phyloP scores from a whole-genome alignment of 2,329 filamentous ascomycete species.

The Dothistroma pini region DNA sequence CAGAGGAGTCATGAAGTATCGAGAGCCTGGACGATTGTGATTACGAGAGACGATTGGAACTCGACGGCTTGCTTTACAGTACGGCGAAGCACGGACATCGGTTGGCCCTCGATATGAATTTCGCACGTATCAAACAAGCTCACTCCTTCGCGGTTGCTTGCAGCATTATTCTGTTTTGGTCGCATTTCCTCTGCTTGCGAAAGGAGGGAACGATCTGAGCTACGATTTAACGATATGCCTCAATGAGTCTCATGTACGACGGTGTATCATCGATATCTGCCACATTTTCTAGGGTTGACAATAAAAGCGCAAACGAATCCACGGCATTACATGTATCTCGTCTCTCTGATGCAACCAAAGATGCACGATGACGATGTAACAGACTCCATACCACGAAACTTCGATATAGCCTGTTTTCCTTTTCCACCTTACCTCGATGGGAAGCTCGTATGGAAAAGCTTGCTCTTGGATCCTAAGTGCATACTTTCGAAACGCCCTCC shows the following conservation, averaged over 20 bases:
- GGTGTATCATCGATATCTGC: background rate
- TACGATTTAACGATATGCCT: background rate
- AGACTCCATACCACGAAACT: background rate
- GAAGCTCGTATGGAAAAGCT: background rate
- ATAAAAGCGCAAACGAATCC: too few relatives aligned
- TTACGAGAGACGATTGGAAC: background rate
- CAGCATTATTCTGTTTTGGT: background rate
- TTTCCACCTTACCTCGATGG: background rate
- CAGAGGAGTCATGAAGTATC: conserved; percentile 40
- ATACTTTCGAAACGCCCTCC: background rate
- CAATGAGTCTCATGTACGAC: background rate
- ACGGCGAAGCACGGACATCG: background rate
- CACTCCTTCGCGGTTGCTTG: background rate
- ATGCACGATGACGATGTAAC: background rate
- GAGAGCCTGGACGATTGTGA: conserved; percentile 29
- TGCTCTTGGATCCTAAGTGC: background rate
- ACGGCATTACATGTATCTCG: too few relatives aligned
- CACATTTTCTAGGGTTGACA: too few relatives aligned
- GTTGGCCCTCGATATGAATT: background rate
- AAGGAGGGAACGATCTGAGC: background rate
- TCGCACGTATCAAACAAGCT: background rate
- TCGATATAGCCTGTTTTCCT: background rate
- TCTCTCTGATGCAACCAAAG: too few relatives aligned
- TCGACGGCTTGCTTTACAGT: background rate
- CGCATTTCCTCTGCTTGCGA: background rate